These are phyloP conservation scores for Oryza australiensis DNA, from an alignment of 176 grass and related monocot species.

Conservation along the genomic window DNA sequence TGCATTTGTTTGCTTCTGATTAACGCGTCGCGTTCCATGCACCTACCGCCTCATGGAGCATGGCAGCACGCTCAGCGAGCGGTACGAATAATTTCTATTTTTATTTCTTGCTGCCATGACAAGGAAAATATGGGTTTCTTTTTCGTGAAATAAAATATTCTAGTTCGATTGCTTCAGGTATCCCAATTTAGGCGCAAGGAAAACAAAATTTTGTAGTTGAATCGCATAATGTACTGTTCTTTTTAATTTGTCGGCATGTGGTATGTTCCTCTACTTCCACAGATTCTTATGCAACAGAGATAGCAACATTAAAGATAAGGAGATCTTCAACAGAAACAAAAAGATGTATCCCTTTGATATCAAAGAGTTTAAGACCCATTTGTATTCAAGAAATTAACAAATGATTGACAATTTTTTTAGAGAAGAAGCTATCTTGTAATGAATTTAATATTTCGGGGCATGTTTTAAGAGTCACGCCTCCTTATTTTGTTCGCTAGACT, in stretches of 20 bases:
- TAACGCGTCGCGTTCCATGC: background rate
- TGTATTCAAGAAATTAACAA: slow-evolving; percentile 20
- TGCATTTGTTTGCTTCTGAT: slow-evolving; percentile 35
- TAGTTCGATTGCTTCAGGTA: slow-evolving; percentile 6
- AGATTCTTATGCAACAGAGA: slow-evolving; percentile 34
- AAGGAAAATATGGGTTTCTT: slow-evolving; percentile 23
- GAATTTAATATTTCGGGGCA: slow-evolving; percentile 9
- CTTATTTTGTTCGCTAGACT: slow-evolving; percentile 40
- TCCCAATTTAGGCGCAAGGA: background rate
- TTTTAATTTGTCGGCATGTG: slow-evolving; percentile 1
- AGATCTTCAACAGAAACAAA: slow-evolving; percentile 2
- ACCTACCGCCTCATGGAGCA: slow-evolving; percentile 14
- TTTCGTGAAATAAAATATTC: background rate
- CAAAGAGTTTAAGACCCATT: background rate
- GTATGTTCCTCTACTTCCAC: background rate
- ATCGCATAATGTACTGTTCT: background rate
- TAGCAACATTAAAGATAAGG: slow-evolving; percentile 11
- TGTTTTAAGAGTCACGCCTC: slow-evolving; percentile 7
- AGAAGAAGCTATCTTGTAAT: background rate
- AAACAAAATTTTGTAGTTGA: background rate
- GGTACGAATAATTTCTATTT: background rate
- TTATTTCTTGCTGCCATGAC: background rate
- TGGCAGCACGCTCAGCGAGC: background rate
- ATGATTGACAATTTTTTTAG: background rate
- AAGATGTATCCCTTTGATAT: background rate